Conservation (phyloP, 31 red algal species). For the Pterothamnion heteromorphum region DNA sequence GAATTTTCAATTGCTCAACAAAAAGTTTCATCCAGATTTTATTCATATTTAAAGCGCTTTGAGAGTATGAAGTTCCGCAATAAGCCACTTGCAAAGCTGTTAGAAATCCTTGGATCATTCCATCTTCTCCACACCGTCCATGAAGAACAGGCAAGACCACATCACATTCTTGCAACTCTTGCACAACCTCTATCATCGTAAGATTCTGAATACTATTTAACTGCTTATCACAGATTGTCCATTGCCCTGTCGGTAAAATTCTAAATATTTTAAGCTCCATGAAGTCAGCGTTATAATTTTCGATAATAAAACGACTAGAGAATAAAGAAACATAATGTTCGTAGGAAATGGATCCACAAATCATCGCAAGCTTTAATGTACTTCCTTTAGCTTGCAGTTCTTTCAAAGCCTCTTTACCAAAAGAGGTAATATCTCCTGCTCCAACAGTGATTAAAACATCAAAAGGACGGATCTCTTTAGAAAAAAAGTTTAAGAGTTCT, state of each 20-base stretch:
- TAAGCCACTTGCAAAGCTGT: not conserved
- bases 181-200: too few species aligned
- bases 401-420: not conserved
- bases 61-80: not conserved
- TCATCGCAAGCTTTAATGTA: too few species aligned
- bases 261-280: too few species aligned
- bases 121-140: slow-evolving; percentile 37
- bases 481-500: too few species aligned
- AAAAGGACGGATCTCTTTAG: too few species aligned
- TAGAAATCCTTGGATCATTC: slow-evolving; percentile 21
- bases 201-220: too few species aligned
- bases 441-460: slow-evolving; percentile 6
- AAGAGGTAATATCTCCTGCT: not conserved
- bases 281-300: too few species aligned
- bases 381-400: not conserved
- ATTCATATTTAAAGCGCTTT: not conserved
- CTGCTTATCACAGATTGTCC: too few species aligned
- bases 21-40: slow-evolving; percentile 10
- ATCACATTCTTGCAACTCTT: not conserved
- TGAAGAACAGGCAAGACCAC: not conserved
- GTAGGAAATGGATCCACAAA: too few species aligned
- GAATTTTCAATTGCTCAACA: not conserved
- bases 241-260: too few species aligned
- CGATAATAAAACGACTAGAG: too few species aligned
- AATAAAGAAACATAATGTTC: too few species aligned